Percentiles rank a stretch among this genome's conserved stretches.
Conservation (phyloP, 1,284 basidiomycete genomes). For the Tilletia horrida region DNA sequence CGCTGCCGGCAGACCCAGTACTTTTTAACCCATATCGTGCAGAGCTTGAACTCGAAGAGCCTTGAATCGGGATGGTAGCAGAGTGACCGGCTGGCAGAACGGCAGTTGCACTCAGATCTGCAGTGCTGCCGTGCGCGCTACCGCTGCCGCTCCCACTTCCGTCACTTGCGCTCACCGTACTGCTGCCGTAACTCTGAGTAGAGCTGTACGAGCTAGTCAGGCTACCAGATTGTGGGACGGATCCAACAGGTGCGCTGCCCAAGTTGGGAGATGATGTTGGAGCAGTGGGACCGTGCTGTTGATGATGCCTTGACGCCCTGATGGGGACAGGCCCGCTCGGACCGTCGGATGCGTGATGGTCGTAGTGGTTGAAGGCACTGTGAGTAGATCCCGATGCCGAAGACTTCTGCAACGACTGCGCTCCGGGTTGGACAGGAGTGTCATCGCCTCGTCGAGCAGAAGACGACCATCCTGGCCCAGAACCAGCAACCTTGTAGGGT, state of each 20-base stretch:
- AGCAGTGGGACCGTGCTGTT: background rate
- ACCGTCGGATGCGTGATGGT: slow-evolving; percentile 4
- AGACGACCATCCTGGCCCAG: background rate
- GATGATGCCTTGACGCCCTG: slow-evolving; percentile 3
- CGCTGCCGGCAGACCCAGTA: background rate
- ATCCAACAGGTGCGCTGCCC: background rate
- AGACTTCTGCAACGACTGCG: background rate
- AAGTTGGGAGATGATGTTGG: background rate
- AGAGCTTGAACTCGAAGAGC: background rate
- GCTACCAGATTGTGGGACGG: slow-evolving; percentile 1
- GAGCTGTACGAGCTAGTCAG: slow-evolving; percentile 2
- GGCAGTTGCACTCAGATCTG: background rate
- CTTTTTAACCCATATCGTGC: background rate
- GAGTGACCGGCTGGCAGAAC: background rate
- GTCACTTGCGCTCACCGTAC: slow-evolving; percentile 8
- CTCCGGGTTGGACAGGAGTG: background rate
- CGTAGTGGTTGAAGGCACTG: slow-evolving; percentile 8
- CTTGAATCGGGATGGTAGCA: background rate
- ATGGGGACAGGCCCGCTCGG: slow-evolving; percentile 11
- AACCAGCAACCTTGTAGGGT: background rate
- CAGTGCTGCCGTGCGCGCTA: background rate
- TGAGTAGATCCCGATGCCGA: background rate
- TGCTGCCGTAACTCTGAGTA: background rate
- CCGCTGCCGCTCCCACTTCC: slow-evolving; percentile 11
- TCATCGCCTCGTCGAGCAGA: background rate